Base-by-base conservation (phyloP, 768 basidiomycete species). In the Lyophyllum semitale region DNA sequence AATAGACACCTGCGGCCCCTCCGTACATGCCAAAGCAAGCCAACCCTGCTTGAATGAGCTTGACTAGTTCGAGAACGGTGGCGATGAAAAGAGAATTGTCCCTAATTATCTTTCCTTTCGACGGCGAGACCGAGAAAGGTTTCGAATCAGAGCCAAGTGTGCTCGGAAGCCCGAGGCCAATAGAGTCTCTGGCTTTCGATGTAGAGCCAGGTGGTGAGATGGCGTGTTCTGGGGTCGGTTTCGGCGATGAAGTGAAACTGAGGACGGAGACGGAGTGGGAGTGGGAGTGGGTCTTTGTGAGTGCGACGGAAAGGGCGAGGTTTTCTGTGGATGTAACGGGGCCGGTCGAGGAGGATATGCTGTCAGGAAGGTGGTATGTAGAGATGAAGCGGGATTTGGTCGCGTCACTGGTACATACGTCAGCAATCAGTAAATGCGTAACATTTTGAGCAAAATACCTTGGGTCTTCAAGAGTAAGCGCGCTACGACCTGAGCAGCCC, bases 361-460 rank as follows among this genome's bases (percentile, higher is more conserved):
- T 63, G 54, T 88, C 81, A 27, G 73, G 69, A 45, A 93, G 73
- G 60, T 80, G 79, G 66, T 90, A 93, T 33, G 83, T 81, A 29
- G 83, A 81, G 35, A 85, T 79, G 73, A 93, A 93, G 38, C 90
- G 84, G 54, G 90, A 88, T 64, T 90, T 89, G 1, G 91, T 91
- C 0, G 88, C 77, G 58, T 93, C 89, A 59, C 89, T 92, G 58
- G 29, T 18, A 44, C 20, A 7, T 13, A 9, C 35, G 35, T 44
- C 48, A 54, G 54, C 50, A 51, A 20, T 20, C 51, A 4, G 46
- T 25, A 50, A 18, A 23, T 48, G 47, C 44, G 42, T 26, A 55
- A 35, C 29, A 17, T 54, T n/a, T 9, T 23, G 4, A 51, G 32
- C 73, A 20, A 17, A 15, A 48, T 58, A 84, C 87, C 83, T 85